Conservation (phyloP, 2,329 filamentous ascomycete species). For the Thermothelomyces thermophilus region DNA sequence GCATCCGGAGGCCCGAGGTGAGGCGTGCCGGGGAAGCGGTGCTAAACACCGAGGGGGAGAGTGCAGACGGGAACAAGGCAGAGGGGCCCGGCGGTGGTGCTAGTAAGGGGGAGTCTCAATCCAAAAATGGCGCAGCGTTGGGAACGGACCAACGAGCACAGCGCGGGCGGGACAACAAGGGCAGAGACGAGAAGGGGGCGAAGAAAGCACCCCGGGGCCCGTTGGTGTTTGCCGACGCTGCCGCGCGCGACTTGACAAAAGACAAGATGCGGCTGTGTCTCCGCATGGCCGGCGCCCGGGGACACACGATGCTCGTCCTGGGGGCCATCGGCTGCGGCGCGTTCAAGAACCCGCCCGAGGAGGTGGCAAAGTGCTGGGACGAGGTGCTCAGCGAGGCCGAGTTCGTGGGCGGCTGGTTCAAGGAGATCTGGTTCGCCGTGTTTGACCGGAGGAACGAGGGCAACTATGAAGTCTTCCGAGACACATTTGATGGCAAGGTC, state of each 20-base stretch:
- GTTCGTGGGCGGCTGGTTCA: constrained; percentile 59
- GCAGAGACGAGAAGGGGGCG: too few species aligned
- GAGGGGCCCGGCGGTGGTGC: too few species aligned
- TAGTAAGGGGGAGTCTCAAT: too few species aligned
- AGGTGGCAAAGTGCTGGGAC: constrained; percentile 57
- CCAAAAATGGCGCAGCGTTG: too few species aligned
- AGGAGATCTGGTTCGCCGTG: constrained; percentile 58
- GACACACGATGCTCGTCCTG: constrained; percentile 55
- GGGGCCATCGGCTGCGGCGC: constrained; percentile 65
- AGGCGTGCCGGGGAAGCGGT: not conserved
- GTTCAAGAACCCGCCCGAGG: constrained; percentile 54
- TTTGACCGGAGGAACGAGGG: constrained; percentile 39
- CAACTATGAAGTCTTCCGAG: constrained; percentile 46
- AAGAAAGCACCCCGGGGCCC: constrained; percentile 1
- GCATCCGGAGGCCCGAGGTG: constrained; percentile 12
- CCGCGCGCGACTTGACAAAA: constrained; percentile 49
- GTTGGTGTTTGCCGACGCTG: constrained; percentile 34
- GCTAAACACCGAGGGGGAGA: too few species aligned
- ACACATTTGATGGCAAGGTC: constrained; percentile 34
- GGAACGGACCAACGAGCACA: not conserved
- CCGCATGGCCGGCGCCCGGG: constrained; percentile 50
- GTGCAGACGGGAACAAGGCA: not conserved
- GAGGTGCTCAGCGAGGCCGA: constrained; percentile 55
- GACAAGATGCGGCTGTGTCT: constrained; percentile 57
- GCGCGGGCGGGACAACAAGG: not conserved